phyloP scores from a whole-genome alignment of 129 eudicot species.

The Artemisia tridentata region DNA sequence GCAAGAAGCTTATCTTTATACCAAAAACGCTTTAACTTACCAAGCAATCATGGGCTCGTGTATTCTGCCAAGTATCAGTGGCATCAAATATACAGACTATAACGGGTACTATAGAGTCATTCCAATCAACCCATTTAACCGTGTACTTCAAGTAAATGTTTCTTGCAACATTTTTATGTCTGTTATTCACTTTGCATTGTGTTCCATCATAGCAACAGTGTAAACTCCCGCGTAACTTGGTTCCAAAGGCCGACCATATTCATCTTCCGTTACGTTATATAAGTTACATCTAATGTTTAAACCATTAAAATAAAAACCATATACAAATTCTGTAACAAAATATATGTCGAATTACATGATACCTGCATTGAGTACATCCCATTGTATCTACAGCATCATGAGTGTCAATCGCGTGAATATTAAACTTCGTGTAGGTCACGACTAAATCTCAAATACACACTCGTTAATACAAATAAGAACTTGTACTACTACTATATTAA shows the following conservation, averaged over 20 bases:
- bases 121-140: conserved; percentile 61
- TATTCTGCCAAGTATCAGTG: conserved; percentile 53
- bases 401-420: conserved; percentile 19
- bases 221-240: conserved; percentile 50
- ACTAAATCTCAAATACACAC: too few relatives aligned
- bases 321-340: too few relatives aligned
- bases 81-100: conserved; percentile 57
- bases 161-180: conserved; percentile 34
- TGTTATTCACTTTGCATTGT: conserved; percentile 51
- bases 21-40: conserved; percentile 19
- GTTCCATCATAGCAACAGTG: conserved; percentile 55
- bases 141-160: conserved; percentile 54
- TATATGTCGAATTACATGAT: conserved; percentile 31
- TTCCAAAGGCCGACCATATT: conserved; percentile 39
- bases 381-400: too few relatives aligned
- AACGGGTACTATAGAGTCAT: conserved; percentile 49
- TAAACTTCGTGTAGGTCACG: too few relatives aligned
- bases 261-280: conserved; percentile 52
- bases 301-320: background rate
- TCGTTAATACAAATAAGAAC: too few relatives aligned
- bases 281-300: conserved; percentile 33
- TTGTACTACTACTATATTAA: too few relatives aligned
- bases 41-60: conserved; percentile 43
- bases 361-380: too few relatives aligned
- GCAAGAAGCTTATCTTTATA: too few relatives aligned